Conservation (phyloP, 1,284 basidiomycete species). For the Cutaneotrichosporon sp. region DNA sequence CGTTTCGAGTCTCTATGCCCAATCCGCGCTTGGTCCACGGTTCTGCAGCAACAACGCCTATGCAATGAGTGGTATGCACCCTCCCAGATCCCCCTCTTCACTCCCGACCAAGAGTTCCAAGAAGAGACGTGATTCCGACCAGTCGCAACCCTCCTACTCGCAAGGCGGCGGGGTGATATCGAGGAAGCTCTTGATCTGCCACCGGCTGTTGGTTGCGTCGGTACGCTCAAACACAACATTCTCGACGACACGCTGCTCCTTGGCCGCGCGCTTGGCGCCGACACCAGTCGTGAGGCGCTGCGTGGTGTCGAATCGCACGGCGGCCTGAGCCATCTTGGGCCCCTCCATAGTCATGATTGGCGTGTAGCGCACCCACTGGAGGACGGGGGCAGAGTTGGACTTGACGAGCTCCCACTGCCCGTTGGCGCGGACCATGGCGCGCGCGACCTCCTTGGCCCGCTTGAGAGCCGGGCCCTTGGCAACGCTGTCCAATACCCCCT, state of each 20-base stretch:
- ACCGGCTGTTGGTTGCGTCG: not conserved
- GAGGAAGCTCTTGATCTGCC: conserved; percentile 6
- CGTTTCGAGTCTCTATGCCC: too few relatives aligned
- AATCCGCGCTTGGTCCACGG: too few relatives aligned
- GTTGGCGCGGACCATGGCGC: not conserved
- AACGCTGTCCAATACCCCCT: not conserved
- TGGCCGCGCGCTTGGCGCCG: not conserved
- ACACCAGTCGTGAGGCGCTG: conserved; percentile 2
- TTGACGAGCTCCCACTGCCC: conserved; percentile 3
- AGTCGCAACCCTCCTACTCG: not conserved
- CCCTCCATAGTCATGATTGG: not conserved
- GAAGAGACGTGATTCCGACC: too few relatives aligned
- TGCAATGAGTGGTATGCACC: conserved; percentile 5
- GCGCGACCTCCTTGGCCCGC: conserved; percentile 1
- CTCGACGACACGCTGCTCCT: conserved; percentile 6
- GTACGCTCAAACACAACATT: conserved; percentile 9
- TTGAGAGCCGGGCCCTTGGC: conserved; percentile 2
- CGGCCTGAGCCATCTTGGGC: conserved; percentile 5
- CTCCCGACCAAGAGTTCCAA: too few relatives aligned
- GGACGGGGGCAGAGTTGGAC: not conserved
- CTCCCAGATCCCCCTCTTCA: too few relatives aligned
- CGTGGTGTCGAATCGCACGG: conserved; percentile 10
- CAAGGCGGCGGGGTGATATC: not conserved
- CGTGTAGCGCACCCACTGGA: conserved; percentile 6
- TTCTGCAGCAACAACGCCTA: not conserved